phyloP scores from a whole-genome alignment of 345 rosid species.

The Populus pruinosa region DNA sequence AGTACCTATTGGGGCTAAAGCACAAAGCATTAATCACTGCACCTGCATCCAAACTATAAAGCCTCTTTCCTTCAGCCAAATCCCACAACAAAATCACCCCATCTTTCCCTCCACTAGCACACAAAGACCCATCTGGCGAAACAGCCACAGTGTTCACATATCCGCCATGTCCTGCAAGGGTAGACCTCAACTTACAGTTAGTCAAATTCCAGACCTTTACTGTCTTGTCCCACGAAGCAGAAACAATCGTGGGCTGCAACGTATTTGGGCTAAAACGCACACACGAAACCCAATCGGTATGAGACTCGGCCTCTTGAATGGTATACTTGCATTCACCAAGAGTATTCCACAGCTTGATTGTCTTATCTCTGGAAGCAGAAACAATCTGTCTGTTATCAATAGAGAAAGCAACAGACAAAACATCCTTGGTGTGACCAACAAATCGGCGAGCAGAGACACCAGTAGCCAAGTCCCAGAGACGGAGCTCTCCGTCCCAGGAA shows the following conservation, averaged over 20 bases:
- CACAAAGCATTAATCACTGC: constrained; percentile 74
- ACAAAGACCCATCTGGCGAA: constrained; percentile 89
- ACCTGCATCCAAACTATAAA: constrained; percentile 80
- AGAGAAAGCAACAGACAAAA: constrained; percentile 91
- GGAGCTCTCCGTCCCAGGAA: constrained; percentile 97
- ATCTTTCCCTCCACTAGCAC: constrained; percentile 98
- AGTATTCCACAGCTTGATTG: constrained; percentile 93
- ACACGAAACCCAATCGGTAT: constrained; percentile 89
- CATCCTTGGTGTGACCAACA: constrained; percentile 94
- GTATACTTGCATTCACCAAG: constrained; percentile 98
- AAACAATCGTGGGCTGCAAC: constrained; percentile 78
- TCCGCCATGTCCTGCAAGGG: constrained; percentile 72
- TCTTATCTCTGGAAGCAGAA: constrained; percentile 92
- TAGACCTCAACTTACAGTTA: constrained; percentile 79
- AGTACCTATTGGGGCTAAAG: constrained; percentile 97
- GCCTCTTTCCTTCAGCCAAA: constrained; percentile 93
- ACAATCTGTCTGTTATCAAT: constrained; percentile 97
- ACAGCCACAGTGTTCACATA: constrained; percentile 91
- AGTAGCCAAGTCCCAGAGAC: constrained; percentile 88
- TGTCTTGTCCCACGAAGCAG: constrained; percentile 84
- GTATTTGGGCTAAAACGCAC: constrained; percentile 89
- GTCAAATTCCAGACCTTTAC: constrained; percentile 94
- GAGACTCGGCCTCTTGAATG: constrained; percentile 81
- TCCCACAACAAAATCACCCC: constrained; percentile 88
- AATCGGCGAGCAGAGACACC: constrained; percentile 81